A percentile compares a stretch with the other conserved stretches of the same genome.
Conservation (phyloP, 1,284 basidiomycete genomes). For the Malassezia slooffiae region DNA sequence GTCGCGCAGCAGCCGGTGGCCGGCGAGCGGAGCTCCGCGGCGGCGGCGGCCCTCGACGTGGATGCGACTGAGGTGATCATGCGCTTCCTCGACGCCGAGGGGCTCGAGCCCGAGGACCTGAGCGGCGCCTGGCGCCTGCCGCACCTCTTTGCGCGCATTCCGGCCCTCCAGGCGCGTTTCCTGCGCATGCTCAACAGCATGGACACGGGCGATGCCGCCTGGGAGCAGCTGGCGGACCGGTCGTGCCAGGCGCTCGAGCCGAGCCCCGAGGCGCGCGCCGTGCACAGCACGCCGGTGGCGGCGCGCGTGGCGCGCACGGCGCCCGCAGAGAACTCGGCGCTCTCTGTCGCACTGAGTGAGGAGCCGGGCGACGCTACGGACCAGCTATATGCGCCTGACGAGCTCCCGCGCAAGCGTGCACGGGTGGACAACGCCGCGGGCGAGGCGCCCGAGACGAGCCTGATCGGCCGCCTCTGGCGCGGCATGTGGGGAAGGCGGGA, state of each 20-base stretch:
- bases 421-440: too few relatives aligned
- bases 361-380: neutral
- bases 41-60: neutral
- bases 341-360: too few relatives aligned
- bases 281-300: too few relatives aligned
- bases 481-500: neutral
- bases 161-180: constrained; percentile 13
- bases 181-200: constrained; percentile 9
- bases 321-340: too few relatives aligned
- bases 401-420: too few relatives aligned
- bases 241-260: too few relatives aligned
- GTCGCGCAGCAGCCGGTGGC: neutral
- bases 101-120: constrained; percentile 13
- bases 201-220: too few relatives aligned
- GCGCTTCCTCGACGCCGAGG: constrained; percentile 5
- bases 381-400: too few relatives aligned
- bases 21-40: neutral
- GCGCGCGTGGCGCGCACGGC: too few relatives aligned
- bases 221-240: too few relatives aligned
- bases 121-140: constrained; percentile 11
- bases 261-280: too few relatives aligned
- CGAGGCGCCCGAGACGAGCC: too few relatives aligned
- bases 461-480: neutral
- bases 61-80: constrained; percentile 5
- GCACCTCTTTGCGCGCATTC: constrained; percentile 13